A percentile compares a stretch with the other conserved stretches of the same genome.
Evolutionary conservation across 2,329 filamentous ascomycete species (phyloP).

Genomic region (Fusarium piperis): DNA sequence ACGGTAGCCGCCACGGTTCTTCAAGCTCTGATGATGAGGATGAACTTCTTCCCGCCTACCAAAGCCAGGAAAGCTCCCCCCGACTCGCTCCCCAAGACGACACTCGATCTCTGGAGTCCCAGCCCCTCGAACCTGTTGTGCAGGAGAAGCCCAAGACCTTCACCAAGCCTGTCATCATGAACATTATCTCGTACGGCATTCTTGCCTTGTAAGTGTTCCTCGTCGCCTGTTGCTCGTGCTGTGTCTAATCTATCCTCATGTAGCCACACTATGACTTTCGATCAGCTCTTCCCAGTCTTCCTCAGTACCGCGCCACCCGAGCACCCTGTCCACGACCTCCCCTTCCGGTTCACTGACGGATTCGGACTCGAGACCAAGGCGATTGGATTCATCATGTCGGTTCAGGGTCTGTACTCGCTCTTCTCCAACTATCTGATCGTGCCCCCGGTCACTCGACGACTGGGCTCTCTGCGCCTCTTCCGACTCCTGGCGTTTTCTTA

Average conservation of each 20-base stretch:
- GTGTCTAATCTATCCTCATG: constrained; percentile 27
- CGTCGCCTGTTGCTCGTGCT: neutral
- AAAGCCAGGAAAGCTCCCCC: constrained; percentile 67
- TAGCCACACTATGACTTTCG: constrained; percentile 96
- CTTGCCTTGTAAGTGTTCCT: constrained; percentile 83
- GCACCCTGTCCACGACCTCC: constrained; percentile 67
- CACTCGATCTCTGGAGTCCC: constrained; percentile 24
- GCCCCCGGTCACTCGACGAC: constrained; percentile 75
- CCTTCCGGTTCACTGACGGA: constrained; percentile 89
- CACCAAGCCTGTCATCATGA: constrained; percentile 84
- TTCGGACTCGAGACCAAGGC: constrained; percentile 84
- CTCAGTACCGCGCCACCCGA: constrained; percentile 73
- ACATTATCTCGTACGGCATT: constrained; percentile 90
- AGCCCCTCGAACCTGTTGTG: constrained; percentile 26
- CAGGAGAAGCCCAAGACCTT: constrained; percentile 67
- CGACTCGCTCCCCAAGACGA: constrained; percentile 49
- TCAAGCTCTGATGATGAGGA: constrained; percentile 48
- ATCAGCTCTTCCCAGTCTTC: constrained; percentile 92
- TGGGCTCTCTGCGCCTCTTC: constrained; percentile 86
- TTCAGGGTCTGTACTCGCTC: constrained; percentile 91
- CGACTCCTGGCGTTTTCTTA: constrained; percentile 83
- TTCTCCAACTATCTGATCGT: constrained; percentile 86
- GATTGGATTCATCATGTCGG: constrained; percentile 87
- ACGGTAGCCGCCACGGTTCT: constrained; percentile 46
- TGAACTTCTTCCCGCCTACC: constrained; percentile 75